Evolutionary conservation across 306 rosid genomes (phyloP).

Genomic region (Biancaea sappan): DNA sequence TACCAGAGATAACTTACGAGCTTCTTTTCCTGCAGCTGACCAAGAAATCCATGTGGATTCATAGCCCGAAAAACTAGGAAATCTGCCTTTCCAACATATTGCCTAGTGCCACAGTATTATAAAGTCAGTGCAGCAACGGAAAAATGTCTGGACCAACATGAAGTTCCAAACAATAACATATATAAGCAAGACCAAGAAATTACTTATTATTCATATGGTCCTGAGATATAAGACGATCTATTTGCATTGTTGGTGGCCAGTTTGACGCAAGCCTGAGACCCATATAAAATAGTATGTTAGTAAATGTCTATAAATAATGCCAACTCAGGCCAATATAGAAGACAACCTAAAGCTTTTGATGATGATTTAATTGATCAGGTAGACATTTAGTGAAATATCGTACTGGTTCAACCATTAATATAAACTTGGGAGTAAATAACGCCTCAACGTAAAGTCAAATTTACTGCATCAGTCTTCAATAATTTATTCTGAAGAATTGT

Average conservation of each 20-base stretch:
- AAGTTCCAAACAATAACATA: background rate
- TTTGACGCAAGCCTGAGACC: conserved; percentile 93
- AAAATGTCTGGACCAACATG: conserved; percentile 20
- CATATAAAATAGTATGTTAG: conserved; percentile 35
- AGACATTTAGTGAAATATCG: background rate
- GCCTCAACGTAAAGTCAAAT: background rate
- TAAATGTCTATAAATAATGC: conserved; percentile 13
- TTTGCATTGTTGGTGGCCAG: conserved; percentile 93
- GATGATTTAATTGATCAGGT: conserved; percentile 3
- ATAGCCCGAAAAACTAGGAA: conserved; percentile 93
- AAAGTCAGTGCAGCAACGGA: conserved; percentile 31
- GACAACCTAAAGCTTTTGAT: conserved; percentile 9
- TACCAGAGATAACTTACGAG: conserved; percentile 62
- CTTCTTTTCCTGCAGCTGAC: conserved; percentile 94
- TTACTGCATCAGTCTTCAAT: background rate
- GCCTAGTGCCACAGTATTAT: conserved; percentile 53
- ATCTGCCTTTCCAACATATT: conserved; percentile 96
- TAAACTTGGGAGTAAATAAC: background rate
- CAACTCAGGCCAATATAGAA: conserved; percentile 22
- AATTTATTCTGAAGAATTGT: background rate
- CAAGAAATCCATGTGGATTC: conserved; percentile 93
- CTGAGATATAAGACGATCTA: conserved; percentile 91
- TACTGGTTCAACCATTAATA: background rate
- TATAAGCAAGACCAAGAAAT: conserved; percentile 7
- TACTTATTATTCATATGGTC: conserved; percentile 99